A percentile compares a stretch with the other conserved stretches of the same genome.
Conservation (phyloP, 2,329 filamentous ascomycete species). For the Claviceps capensis region DNA sequence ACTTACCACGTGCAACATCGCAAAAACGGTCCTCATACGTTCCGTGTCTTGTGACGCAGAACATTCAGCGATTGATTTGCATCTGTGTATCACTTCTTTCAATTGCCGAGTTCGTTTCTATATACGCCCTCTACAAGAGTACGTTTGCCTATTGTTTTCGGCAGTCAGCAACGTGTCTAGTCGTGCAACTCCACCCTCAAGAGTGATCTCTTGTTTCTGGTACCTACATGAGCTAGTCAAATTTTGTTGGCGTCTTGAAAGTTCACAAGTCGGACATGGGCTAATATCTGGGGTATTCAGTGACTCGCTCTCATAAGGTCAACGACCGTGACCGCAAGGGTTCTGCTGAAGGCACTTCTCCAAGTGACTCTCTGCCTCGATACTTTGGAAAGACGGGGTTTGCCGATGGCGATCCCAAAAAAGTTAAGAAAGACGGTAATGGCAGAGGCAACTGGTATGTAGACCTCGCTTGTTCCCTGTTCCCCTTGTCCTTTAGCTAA, state of each 20-base stretch:
- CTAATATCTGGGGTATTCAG: conserved; percentile 29
- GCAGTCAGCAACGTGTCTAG: too few species aligned
- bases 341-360: conserved; percentile 58
- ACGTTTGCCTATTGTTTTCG: not conserved
- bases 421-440: conserved; percentile 91
- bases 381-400: conserved; percentile 87
- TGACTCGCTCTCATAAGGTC: conserved; percentile 96
- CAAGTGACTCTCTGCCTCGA: conserved; percentile 67
- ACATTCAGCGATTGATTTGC: not conserved
- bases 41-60: not conserved
- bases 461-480: not conserved
- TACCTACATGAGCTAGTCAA: not conserved
- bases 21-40: not conserved
- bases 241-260: not conserved
- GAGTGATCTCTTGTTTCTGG: not conserved
- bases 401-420: conserved; percentile 71
- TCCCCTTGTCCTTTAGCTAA: not conserved
- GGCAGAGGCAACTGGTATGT: conserved; percentile 90
- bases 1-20: not conserved
- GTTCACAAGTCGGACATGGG: not conserved
- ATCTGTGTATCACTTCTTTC: not conserved
- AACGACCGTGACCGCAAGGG: conserved; percentile 85
- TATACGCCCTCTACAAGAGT: not conserved
- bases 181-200: not conserved
- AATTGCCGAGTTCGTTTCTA: not conserved